phyloP scores from a whole-genome alignment of 345 rosid species.

The Diplotaxis tenuifolia region DNA sequence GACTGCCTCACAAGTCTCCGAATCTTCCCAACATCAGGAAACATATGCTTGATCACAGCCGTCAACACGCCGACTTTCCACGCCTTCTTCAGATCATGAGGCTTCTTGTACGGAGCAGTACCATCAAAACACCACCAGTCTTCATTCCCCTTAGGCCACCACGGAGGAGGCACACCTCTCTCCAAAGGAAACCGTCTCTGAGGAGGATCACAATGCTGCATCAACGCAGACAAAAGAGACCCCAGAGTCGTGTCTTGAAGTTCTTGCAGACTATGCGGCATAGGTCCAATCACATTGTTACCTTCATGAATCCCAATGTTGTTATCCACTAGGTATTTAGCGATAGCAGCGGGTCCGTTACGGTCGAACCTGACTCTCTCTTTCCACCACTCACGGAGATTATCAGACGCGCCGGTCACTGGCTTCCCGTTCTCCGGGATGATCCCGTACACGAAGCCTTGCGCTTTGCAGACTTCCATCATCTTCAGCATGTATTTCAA shows the following conservation, averaged over 20 bases:
- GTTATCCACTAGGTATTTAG: slow-evolving; percentile 77
- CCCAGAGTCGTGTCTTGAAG: slow-evolving; percentile 98
- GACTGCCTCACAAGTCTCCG: slow-evolving; percentile 87
- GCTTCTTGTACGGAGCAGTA: slow-evolving; percentile 89
- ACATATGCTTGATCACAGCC: slow-evolving; percentile 96
- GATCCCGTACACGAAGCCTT: slow-evolving; percentile 96
- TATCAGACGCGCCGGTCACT: slow-evolving; percentile 91
- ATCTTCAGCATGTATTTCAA: slow-evolving; percentile 96
- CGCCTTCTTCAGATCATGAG: slow-evolving; percentile 94
- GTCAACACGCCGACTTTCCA: slow-evolving; percentile 99
- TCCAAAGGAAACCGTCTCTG: slow-evolving; percentile 90
- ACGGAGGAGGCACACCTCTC: slow-evolving; percentile 85
- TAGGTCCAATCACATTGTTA: slow-evolving; percentile 52
- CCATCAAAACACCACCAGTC: slow-evolving; percentile 86
- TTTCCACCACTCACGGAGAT: slow-evolving; percentile 98
- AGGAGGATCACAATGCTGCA: slow-evolving; percentile 98
- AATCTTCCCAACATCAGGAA: slow-evolving; percentile 90
- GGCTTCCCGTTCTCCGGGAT: slow-evolving; percentile 97
- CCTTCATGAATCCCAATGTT: slow-evolving; percentile 49
- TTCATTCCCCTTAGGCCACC: slow-evolving; percentile 97
- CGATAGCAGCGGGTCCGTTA: slow-evolving; percentile 94
- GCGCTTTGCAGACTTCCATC: slow-evolving; percentile 96
- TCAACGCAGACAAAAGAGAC: slow-evolving; percentile 84
- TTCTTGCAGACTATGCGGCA: slow-evolving; percentile 73
- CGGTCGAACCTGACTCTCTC: slow-evolving; percentile 96